phyloP scores from a whole-genome alignment of 768 basidiomycete species.

The Rhizopogon salebrosus region DNA sequence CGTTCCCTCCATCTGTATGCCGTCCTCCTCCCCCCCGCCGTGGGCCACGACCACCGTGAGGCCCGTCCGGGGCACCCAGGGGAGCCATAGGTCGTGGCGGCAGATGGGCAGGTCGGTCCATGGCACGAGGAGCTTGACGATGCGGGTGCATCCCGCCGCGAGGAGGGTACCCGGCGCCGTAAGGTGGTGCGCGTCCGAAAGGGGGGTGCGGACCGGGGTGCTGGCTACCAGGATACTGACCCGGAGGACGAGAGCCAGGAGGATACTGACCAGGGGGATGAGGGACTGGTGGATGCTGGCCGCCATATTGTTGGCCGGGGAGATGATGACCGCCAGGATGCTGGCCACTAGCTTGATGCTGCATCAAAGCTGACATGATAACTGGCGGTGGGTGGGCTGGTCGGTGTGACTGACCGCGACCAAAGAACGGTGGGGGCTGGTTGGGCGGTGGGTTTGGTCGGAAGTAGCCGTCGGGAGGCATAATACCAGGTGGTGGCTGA shows the following conservation, averaged over 20 bases:
- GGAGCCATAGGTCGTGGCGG: constrained; percentile 19
- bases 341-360: constrained; percentile 6
- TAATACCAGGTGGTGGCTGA: constrained; percentile 20
- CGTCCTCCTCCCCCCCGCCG: constrained; percentile 17
- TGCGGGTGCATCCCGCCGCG: not conserved
- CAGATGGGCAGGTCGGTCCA: constrained; percentile 8
- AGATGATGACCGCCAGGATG: not conserved
- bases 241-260: constrained; percentile 7
- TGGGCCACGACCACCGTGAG: constrained; percentile 8
- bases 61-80: constrained; percentile 8
- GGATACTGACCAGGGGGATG: constrained; percentile 6
- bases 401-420: constrained; percentile 33
- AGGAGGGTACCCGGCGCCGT: not conserved
- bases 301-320: not conserved
- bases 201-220: constrained; percentile 4
- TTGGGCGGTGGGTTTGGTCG: constrained; percentile 12
- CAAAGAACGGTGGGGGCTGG: constrained; percentile 24
- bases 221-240: constrained; percentile 3
- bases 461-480: constrained; percentile 17
- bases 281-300: not conserved
- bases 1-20: constrained; percentile 7
- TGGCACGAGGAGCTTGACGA: not conserved
- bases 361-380: constrained; percentile 27
- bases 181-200: not conserved
- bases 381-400: constrained; percentile 23